Evolutionary conservation across 768 basidiomycete species (phyloP).

Genomic region (Lentinus tigrinus): DNA sequence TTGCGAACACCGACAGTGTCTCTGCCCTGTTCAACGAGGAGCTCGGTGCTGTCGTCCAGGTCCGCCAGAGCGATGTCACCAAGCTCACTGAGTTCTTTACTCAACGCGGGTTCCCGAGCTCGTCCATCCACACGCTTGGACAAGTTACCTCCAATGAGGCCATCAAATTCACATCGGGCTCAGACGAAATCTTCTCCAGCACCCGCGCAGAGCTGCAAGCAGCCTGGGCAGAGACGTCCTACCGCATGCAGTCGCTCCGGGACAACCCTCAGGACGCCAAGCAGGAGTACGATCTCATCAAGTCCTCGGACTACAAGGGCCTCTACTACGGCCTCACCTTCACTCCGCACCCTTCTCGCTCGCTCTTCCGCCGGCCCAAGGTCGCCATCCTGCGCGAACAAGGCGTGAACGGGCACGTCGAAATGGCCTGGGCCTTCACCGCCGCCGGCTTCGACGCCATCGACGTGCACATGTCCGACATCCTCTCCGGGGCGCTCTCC

Average conservation of each 20-base stretch:
- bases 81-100: conserved; percentile 61
- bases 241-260: conserved; percentile 83
- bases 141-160: conserved; percentile 59
- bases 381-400: conserved; percentile 97
- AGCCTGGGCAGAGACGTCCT: conserved; percentile 94
- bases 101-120: conserved; percentile 70
- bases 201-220: conserved; percentile 73
- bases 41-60: conserved; percentile 89
- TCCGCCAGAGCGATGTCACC: conserved; percentile 57
- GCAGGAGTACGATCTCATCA: conserved; percentile 82
- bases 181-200: conserved; percentile 55
- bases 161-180: conserved; percentile 58
- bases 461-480: conserved; percentile 98
- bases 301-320: conserved; percentile 54
- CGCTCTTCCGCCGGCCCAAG: conserved; percentile 62
- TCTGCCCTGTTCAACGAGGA: conserved; percentile 92
- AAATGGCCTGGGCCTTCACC: conserved; percentile 98
- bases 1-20: conserved; percentile 51
- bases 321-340: conserved; percentile 79
- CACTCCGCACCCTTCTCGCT: conserved; percentile 29
- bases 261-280: conserved; percentile 77
- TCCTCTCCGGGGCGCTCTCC: conserved; percentile 67
- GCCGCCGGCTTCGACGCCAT: conserved; percentile 93
- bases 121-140: conserved; percentile 78
- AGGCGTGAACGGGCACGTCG: conserved; percentile 95